These are phyloP conservation scores for Sporisorium scitamineum DNA, from an alignment of 1,284 basidiomycete species.

Conservation along the genomic window DNA sequence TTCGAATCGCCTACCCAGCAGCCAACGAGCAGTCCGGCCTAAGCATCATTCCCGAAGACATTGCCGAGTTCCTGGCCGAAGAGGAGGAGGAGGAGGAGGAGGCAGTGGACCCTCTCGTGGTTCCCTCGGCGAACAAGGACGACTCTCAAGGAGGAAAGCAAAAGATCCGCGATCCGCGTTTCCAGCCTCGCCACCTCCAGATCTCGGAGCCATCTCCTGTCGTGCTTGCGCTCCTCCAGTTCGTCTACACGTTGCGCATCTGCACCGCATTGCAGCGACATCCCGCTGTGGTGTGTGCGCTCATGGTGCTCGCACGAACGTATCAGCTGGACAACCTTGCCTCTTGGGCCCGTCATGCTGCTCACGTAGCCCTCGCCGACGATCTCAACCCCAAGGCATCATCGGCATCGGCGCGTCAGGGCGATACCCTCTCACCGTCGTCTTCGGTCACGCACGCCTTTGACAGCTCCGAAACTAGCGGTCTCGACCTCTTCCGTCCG, in stretches of 20 bases:
- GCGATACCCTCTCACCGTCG: constrained; percentile 32
- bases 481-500: constrained; percentile 62
- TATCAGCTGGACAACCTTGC: constrained; percentile 84
- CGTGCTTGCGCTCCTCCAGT: constrained; percentile 87
- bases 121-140: constrained; percentile 9
- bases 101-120: constrained; percentile 29
- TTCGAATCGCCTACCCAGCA: constrained; percentile 30
- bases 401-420: constrained; percentile 12
- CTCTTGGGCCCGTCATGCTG: constrained; percentile 85
- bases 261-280: constrained; percentile 89
- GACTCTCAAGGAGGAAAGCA: constrained; percentile 21
- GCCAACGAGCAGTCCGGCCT: constrained; percentile 30
- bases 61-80: constrained; percentile 43
- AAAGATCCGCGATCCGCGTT: constrained; percentile 75
- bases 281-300: constrained; percentile 85
- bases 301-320: constrained; percentile 84
- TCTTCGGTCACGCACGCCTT: constrained; percentile 25
- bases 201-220: constrained; percentile 90
- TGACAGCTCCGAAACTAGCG: constrained; percentile 28
- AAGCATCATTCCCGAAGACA: constrained; percentile 46
- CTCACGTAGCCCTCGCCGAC: constrained; percentile 74
- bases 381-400: constrained; percentile 51
- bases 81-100: constrained; percentile 49
- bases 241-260: constrained; percentile 87
- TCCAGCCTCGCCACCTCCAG: constrained; percentile 81